These are phyloP conservation scores for Bothriochloa decipiens DNA, from an alignment of 176 grass and related monocot species.

Conservation along the genomic window DNA sequence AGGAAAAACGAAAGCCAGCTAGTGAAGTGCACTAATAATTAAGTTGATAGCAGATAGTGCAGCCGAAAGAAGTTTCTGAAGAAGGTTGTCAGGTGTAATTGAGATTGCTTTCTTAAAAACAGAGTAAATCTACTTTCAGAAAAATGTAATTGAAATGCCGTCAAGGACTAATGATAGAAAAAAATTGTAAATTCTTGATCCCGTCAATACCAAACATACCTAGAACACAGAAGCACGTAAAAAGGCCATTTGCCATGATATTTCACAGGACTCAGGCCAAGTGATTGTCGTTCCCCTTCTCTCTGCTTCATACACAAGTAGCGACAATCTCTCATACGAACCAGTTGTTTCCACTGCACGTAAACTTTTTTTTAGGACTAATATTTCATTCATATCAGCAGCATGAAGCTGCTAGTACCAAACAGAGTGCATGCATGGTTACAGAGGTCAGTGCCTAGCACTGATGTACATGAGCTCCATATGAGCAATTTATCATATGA, in stretches of 20 bases:
- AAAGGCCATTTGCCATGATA: conserved; percentile 97
- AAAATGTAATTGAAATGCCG: not conserved
- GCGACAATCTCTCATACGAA: conserved; percentile 72
- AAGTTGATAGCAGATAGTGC: conserved; percentile 67
- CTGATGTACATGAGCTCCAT: too few relatives aligned
- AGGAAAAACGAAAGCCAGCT: conserved; percentile 76
- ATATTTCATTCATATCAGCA: too few relatives aligned
- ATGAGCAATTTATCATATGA: too few relatives aligned
- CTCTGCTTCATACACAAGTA: conserved; percentile 91
- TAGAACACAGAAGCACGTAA: conserved; percentile 75
- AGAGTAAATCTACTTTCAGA: too few relatives aligned
- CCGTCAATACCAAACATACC: conserved; percentile 50
- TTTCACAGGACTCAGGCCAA: conserved; percentile 69
- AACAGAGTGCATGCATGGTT: too few relatives aligned
- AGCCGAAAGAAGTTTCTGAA: conserved; percentile 81
- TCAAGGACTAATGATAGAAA: conserved; percentile 1
- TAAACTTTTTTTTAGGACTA: conserved; percentile 50
- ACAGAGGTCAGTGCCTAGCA: too few relatives aligned
- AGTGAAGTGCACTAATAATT: conserved; percentile 69
- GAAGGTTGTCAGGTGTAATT: conserved; percentile 20
- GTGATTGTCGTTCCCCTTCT: conserved; percentile 66
- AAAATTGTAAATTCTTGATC: conserved; percentile 1
- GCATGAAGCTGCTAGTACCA: too few relatives aligned
- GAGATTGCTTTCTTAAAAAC: not conserved
- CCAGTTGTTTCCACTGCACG: conserved; percentile 76